Percentiles rank a stretch among this genome's conserved stretches.
Evolutionary conservation across 305 asterid species (phyloP).

Genomic region (Striga hermonthica): DNA sequence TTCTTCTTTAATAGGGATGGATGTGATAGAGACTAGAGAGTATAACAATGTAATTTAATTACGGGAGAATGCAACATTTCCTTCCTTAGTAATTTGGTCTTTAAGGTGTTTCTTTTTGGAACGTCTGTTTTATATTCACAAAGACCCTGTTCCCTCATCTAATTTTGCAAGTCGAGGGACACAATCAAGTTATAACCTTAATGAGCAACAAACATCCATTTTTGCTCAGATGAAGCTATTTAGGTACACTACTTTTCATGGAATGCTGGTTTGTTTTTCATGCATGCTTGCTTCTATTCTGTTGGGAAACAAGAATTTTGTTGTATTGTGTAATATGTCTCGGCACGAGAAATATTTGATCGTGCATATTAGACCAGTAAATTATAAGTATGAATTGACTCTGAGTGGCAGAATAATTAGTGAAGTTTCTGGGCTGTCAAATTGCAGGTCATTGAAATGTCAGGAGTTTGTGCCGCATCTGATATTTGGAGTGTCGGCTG

Average conservation of each 20-base stretch:
- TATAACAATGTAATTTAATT: not conserved
- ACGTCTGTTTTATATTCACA: not conserved
- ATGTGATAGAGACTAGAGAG: conserved; percentile 1
- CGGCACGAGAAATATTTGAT: conserved; percentile 7
- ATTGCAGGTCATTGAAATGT: conserved; percentile 94
- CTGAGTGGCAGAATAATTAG: conserved; percentile 22
- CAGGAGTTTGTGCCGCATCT: conserved; percentile 99
- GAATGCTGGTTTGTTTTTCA: not conserved
- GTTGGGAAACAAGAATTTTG: conserved; percentile 4
- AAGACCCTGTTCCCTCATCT: not conserved
- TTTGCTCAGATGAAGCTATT: not conserved
- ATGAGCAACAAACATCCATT: not conserved
- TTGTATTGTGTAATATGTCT: conserved; percentile 10
- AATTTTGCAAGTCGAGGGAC: conserved; percentile 12
- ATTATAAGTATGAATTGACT: conserved; percentile 9
- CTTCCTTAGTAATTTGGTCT: conserved; percentile 6
- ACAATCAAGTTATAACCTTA: not conserved
- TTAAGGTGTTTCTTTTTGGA: not conserved
- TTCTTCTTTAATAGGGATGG: not conserved
- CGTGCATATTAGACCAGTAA: conserved; percentile 16
- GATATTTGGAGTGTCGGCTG: conserved; percentile 99
- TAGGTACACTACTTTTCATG: not conserved
- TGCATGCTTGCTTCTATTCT: conserved; percentile 16
- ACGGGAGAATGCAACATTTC: not conserved
- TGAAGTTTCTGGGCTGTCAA: conserved; percentile 21